Base-by-base conservation (phyloP, 2,329 filamentous ascomycete species). In the Epichloe sylvatica region DNA sequence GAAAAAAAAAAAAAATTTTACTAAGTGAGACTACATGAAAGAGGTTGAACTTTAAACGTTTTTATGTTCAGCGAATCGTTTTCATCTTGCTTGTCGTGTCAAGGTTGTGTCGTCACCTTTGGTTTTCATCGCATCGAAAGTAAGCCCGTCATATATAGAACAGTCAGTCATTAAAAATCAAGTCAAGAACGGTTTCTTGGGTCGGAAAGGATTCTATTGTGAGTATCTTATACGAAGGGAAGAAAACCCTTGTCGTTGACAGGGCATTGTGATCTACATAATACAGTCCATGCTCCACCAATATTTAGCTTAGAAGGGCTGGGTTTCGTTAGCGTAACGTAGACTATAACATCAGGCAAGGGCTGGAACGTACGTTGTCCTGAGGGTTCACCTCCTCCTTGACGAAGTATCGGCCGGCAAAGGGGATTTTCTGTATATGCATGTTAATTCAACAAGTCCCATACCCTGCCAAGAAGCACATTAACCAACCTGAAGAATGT, bases 321-420 rank as follows among this genome's bases (percentile, higher is more conserved):
- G 30, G 12, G 33, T 6, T 15, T 35, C 3, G 50, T 68, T 55
- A 68, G 60, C 30, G 36, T 3, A 34, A 13, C 33, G 21, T 23
- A 7, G 30, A n/a, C 9, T 6, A 15, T 19, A 12, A 35, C 15
- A 25, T 7, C 12, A 25, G 1, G 17, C 25, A 43, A 12, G 5
- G 3, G 9, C 30, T 11, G 11, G 25, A 11, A 72, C 77, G 70
- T 59, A 82, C 78, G 68, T 80, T 81, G 68, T 83, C 79, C 52
- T 78, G 76, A 52, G 78, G 69, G 57, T 76, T 73, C 56, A 77
- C 58, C 61, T 78, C 71, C 62, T 74, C 69, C 63, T 75, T 72
- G 58, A 70, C 58, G 63, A 73, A 82, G 65, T 70, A 67, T 45
- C 59, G 53, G 55, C 72, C 71, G 52, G 81, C 55, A 57, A 77